Evolutionary conservation across 331 rosid genomes (phyloP).

Genomic region (Telfairia occidentalis): DNA sequence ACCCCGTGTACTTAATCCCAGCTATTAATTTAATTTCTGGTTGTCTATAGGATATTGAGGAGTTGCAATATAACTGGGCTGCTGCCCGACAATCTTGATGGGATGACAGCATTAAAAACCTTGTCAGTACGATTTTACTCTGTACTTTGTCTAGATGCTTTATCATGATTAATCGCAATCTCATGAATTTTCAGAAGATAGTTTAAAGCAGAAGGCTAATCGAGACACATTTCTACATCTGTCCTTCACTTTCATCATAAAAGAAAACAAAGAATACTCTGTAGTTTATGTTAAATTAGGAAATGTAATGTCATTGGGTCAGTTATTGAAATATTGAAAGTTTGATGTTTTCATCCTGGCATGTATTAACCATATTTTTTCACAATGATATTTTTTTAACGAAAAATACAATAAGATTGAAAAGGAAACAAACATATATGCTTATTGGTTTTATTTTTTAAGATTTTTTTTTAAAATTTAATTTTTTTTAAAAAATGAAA

Average conservation of each 20-base stretch:
- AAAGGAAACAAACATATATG: neutral
- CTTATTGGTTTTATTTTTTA: too few species aligned
- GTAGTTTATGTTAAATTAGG: neutral
- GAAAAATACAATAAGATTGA: neutral
- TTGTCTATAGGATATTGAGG: conserved; percentile 46
- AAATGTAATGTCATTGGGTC: neutral
- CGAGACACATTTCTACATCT: neutral
- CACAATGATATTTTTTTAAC: too few species aligned
- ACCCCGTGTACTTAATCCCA: neutral
- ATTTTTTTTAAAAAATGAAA: too few species aligned
- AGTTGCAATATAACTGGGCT: conserved; percentile 57
- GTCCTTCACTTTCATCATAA: neutral
- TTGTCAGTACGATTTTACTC: conserved; percentile 26
- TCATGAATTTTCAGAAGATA: neutral
- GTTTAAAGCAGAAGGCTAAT: conserved; percentile 20
- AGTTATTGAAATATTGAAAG: neutral
- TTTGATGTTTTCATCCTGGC: neutral
- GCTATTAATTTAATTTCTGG: neutral
- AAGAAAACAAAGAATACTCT: neutral
- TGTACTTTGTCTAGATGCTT: neutral
- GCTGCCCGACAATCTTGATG: conserved; percentile 26
- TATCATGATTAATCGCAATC: neutral
- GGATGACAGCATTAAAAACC: conserved; percentile 12
- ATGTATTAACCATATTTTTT: too few species aligned
- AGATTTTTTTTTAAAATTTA: too few species aligned